Base-by-base conservation (phyloP, 202 grass and related monocot species). In the Carex arenaria region DNA sequence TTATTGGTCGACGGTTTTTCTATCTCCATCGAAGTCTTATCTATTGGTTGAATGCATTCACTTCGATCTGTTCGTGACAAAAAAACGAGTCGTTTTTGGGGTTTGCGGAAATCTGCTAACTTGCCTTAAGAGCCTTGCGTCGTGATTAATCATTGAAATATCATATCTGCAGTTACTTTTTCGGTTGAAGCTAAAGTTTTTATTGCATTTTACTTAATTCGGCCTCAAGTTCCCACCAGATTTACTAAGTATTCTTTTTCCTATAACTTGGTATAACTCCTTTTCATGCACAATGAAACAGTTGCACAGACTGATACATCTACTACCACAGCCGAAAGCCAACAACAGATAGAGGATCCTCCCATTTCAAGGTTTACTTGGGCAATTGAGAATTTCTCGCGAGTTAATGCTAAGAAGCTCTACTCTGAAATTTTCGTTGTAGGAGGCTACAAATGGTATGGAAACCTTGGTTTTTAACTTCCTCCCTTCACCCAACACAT, bases 361-460 rank as follows among this genome's bases (percentile, higher is more conserved):
- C 90, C 96, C 30, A 85, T 92, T 54, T 99, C 89, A 0, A 96
- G 93, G 86, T 99, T 96, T 86, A 96, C 91, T 67, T 99, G 96
- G 96, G 89, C 89, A 9, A 96, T 99, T 64, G 96, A 99, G 61
- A 96, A 99, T 78, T 86, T 99, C 47, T 94, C 96, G 55, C 88
- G 93, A 92, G 82, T 96, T 64, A 96, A 64, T 86, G 64, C 86
- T 1, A 99, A 96, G 88, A 99, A 99, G 82, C 90, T 92, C 51
- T 99, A 99, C 69, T 99, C 96, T 0, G 96, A 99, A 61, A 28
- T 89, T 89, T 99, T 99, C 86, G 66, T 84, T 79, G 96, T 96
- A 1, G 96, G 93, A 82, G 91, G 91, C 38, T 99, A 92, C 57
- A 99, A 96, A 78, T 99, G 96, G 96, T 96, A 85, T 87, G 73